Evolutionary conservation across 106 monocot species (phyloP).

Genomic region (Dendrobium officinale): DNA sequence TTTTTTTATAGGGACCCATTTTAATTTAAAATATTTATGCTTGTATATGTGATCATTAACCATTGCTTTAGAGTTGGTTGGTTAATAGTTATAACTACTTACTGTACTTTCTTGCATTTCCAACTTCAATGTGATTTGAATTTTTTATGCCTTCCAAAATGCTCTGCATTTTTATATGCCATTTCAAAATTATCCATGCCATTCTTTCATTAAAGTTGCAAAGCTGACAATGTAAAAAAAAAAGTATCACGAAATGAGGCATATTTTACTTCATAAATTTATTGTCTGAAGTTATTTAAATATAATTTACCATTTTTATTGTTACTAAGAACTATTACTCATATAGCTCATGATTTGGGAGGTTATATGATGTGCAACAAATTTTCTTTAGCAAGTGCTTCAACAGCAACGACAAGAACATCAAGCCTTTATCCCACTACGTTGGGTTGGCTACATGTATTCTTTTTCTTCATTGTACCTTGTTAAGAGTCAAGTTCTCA

Average conservation of each 20-base stretch:
- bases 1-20: neutral
- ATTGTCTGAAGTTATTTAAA: neutral
- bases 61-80: neutral
- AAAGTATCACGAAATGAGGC: neutral
- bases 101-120: neutral
- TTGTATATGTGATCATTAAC: neutral
- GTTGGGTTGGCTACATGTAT: no score
- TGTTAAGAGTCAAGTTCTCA: no score
- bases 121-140: neutral
- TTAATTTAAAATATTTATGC: neutral
- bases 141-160: neutral
- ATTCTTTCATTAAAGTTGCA: no score
- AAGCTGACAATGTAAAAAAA: no score
- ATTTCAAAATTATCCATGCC: no score
- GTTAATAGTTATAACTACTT: neutral
- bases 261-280: neutral
- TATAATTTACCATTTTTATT: neutral
- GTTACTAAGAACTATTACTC: no score
- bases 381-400: no score
- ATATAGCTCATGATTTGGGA: no score
- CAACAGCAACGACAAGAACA: no score
- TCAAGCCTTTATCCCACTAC: no score
- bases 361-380: neutral
- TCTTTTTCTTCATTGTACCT: no score
- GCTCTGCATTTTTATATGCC: no score